These are phyloP conservation scores for Pittosporum tobira DNA, from an alignment of 129 eudicot genomes.

Conservation along the genomic window DNA sequence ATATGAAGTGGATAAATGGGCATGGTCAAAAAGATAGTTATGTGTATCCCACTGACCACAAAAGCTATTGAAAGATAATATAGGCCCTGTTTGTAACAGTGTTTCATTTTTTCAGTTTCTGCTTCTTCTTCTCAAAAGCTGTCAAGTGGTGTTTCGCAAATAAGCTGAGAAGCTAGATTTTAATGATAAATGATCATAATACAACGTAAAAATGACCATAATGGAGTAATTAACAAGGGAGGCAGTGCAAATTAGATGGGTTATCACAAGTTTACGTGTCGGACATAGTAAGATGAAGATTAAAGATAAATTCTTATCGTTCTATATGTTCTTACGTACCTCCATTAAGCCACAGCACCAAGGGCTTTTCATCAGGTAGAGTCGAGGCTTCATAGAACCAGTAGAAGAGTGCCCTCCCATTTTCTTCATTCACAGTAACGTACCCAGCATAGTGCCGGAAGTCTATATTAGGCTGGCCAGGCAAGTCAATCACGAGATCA, in stretches of 20 bases:
- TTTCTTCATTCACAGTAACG: conserved; percentile 60
- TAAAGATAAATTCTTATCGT: not conserved
- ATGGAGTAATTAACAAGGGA: too few species aligned
- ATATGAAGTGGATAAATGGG: not conserved
- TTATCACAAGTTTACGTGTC: not conserved
- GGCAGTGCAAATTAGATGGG: too few species aligned
- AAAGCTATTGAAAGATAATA: conserved; percentile 9
- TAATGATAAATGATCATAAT: too few species aligned
- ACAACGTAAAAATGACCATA: too few species aligned
- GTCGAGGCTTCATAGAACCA: conserved; percentile 81
- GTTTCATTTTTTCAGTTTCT: too few species aligned
- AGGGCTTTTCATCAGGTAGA: conserved; percentile 59
- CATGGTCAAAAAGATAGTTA: conserved; percentile 17
- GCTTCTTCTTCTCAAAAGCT: too few species aligned
- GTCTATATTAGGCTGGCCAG: conserved; percentile 57
- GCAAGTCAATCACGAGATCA: conserved; percentile 58
- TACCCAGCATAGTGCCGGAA: conserved; percentile 79
- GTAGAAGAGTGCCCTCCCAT: conserved; percentile 70
- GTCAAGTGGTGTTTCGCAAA: too few species aligned
- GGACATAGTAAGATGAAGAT: not conserved
- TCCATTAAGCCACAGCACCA: conserved; percentile 92
- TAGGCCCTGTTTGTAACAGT: too few species aligned
- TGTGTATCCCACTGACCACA: conserved; percentile 19
- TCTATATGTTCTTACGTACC: conserved; percentile 31
- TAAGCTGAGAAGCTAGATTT: too few species aligned